Percentiles rank a stretch among this genome's conserved stretches.
These are phyloP conservation scores for Colletotrichum caudatum DNA, from an alignment of 2,329 filamentous ascomycete species.

Conservation along the genomic window DNA sequence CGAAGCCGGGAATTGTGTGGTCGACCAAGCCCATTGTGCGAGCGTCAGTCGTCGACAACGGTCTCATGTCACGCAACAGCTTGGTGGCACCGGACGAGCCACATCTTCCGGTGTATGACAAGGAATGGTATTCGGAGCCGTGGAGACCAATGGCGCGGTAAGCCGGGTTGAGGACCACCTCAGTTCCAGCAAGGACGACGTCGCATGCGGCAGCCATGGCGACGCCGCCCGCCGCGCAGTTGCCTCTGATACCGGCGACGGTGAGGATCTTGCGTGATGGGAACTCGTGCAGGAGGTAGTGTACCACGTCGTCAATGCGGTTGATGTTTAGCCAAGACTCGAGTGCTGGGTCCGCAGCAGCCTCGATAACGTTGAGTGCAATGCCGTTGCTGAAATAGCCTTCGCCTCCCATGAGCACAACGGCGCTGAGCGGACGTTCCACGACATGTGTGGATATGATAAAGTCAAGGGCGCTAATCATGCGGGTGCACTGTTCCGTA, in stretches of 20 bases:
- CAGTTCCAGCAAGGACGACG: constrained; percentile 52
- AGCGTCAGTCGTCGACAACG: constrained; percentile 54
- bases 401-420: constrained; percentile 55
- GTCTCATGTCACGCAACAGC: constrained; percentile 53
- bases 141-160: constrained; percentile 53
- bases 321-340: constrained; percentile 60
- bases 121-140: constrained; percentile 57
- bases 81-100: constrained; percentile 48
- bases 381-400: constrained; percentile 59
- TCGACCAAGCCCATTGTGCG: constrained; percentile 54
- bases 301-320: constrained; percentile 56
- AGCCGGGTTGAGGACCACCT: constrained; percentile 56
- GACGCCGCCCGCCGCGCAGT: constrained; percentile 58
- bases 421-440: constrained; percentile 49
- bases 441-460: constrained; percentile 48
- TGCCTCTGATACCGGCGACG: constrained; percentile 55
- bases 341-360: constrained; percentile 50
- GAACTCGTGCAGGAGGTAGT: constrained; percentile 54
- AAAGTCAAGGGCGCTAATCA: constrained; percentile 52
- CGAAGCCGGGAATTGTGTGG: constrained; percentile 52
- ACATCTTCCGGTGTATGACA: constrained; percentile 55
- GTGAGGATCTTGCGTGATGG: constrained; percentile 52
- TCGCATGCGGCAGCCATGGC: constrained; percentile 55
- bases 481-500: constrained; percentile 52
- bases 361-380: constrained; percentile 58